Percentiles rank a stretch among this genome's conserved stretches.
phyloP scores from a whole-genome alignment of 768 basidiomycete species.

The Boletales sp. region DNA sequence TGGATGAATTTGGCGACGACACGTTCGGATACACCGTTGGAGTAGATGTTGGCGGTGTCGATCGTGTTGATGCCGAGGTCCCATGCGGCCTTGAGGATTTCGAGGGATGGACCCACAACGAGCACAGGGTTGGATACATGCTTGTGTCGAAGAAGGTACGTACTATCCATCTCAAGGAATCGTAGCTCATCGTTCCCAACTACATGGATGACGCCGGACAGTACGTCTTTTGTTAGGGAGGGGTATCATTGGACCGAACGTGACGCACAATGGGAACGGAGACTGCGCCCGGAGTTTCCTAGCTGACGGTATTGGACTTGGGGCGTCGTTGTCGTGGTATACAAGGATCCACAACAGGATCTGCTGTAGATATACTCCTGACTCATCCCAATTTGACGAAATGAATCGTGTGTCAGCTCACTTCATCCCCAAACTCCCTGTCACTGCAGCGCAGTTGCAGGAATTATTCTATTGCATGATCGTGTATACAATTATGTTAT shows the following conservation, averaged over 20 bases:
- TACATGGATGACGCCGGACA: not conserved
- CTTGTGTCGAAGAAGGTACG: no score
- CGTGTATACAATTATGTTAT: no score
- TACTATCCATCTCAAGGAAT: slow-evolving; percentile 19
- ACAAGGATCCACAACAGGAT: no score
- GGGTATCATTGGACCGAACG: no score
- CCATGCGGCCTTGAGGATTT: slow-evolving; percentile 38
- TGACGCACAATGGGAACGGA: slow-evolving; percentile 32
- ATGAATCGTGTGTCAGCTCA: no score
- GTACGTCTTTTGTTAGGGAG: no score
- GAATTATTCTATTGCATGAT: no score
- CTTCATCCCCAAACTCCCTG: no score
- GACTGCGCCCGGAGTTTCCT: slow-evolving; percentile 32
- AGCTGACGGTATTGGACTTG: slow-evolving; percentile 29
- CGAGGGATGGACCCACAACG: slow-evolving; percentile 26
- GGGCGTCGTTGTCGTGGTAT: not conserved
- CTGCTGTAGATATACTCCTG: no score
- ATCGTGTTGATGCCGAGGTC: slow-evolving; percentile 39
- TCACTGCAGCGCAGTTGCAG: no score
- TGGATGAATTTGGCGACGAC: slow-evolving; percentile 37
- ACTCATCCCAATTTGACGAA: no score
- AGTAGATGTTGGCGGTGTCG: slow-evolving; percentile 39
- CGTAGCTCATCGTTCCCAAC: slow-evolving; percentile 29
- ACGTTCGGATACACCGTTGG: slow-evolving; percentile 35
- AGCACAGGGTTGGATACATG: slow-evolving; percentile 1